Conservation (phyloP, 306 rosid genomes). For the Gastrolobium villosum region DNA sequence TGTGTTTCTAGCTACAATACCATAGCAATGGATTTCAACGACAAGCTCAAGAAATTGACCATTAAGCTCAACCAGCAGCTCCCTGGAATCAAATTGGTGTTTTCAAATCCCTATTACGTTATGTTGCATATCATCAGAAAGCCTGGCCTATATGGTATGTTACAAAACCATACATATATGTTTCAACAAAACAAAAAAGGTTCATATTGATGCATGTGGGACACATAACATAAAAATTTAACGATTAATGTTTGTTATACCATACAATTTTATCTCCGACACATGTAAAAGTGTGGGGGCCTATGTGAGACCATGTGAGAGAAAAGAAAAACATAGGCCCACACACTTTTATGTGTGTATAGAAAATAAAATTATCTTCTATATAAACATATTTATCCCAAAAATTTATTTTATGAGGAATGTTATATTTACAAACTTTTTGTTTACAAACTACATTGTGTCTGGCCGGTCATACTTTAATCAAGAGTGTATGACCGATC, state of each 20-base stretch:
- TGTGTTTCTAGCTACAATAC: constrained; percentile 64
- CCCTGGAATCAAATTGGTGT: constrained; percentile 67
- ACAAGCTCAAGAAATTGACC: constrained; percentile 62
- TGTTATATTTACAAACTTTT: no score
- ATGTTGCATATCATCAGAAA: constrained; percentile 58
- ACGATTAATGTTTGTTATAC: no score
- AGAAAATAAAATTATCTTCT: no score
- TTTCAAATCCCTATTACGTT: constrained; percentile 75
- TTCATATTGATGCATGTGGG: not conserved
- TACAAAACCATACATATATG: not conserved
- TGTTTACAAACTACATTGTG: no score
- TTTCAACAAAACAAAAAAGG: not conserved
- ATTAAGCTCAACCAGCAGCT: constrained; percentile 63
- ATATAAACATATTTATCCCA: no score
- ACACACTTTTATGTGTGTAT: no score
- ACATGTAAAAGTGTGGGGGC: no score
- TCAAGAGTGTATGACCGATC: no score
- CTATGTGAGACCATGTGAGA: no score
- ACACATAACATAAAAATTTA: not conserved
- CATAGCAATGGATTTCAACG: constrained; percentile 79
- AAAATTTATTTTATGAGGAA: no score
- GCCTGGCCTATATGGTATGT: constrained; percentile 74
- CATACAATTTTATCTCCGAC: not conserved
- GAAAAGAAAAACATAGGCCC: no score
- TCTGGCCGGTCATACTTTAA: no score